Evolutionary conservation across 306 rosid genomes (phyloP).

Genomic region (Ormosia emarginata): DNA sequence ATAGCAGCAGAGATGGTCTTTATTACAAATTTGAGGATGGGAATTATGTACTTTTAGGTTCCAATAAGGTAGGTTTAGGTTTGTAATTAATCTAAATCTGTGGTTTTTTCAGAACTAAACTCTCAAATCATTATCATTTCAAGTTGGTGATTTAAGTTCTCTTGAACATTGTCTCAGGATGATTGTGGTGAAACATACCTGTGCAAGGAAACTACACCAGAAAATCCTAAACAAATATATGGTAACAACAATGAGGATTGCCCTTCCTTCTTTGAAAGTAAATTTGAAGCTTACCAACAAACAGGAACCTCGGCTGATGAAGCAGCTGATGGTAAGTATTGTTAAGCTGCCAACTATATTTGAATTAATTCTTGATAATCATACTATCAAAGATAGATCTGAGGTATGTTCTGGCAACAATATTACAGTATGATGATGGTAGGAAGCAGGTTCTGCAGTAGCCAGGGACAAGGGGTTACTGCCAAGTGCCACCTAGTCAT

Average conservation of each 20-base stretch:
- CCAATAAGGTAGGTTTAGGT: slow-evolving; percentile 32
- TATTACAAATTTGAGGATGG: slow-evolving; percentile 85
- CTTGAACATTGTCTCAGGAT: slow-evolving; percentile 29
- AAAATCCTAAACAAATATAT: slow-evolving; percentile 18
- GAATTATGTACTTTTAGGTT: slow-evolving; percentile 65
- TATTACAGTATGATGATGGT: slow-evolving; percentile 13
- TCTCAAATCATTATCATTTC: neutral
- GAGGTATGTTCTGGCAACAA: neutral
- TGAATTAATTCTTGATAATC: neutral
- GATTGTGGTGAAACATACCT: slow-evolving; percentile 27
- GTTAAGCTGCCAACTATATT: slow-evolving; percentile 9
- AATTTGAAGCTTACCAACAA: slow-evolving; percentile 28
- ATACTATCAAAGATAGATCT: neutral
- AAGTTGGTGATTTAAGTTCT: neutral
- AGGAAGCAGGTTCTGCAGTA: slow-evolving; percentile 10
- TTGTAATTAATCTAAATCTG: neutral
- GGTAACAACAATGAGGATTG: slow-evolving; percentile 21
- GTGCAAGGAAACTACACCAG: slow-evolving; percentile 27
- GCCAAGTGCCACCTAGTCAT: slow-evolving; percentile 8
- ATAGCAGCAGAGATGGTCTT: slow-evolving; percentile 58
- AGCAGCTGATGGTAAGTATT: slow-evolving; percentile 35
- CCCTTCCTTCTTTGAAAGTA: slow-evolving; percentile 24
- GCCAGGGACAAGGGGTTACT: slow-evolving; percentile 15
- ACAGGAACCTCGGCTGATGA: slow-evolving; percentile 22
- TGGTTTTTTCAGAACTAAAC: neutral